These are phyloP conservation scores for Kitagawia praeruptora DNA, from an alignment of 129 eudicot genomes.

Conservation along the genomic window DNA sequence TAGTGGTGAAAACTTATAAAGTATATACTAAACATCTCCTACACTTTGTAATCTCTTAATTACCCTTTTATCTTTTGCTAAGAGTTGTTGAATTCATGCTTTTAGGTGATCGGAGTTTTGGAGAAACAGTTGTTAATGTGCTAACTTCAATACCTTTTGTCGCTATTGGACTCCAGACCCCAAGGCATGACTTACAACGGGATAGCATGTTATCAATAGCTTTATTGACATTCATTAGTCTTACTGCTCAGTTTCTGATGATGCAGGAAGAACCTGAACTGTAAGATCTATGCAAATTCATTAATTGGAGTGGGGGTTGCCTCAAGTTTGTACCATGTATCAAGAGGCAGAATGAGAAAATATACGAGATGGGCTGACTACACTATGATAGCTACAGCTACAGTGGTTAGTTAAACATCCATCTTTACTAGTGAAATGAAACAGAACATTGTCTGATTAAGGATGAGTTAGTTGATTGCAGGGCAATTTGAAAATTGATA, in stretches of 20 bases:
- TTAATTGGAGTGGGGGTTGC: slow-evolving; percentile 94
- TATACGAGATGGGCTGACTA: slow-evolving; percentile 97
- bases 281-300: slow-evolving; percentile 87
- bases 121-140: slow-evolving; percentile 73
- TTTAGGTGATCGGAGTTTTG: slow-evolving; percentile 66
- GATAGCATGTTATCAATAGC: background rate
- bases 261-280: slow-evolving; percentile 78
- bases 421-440: background rate
- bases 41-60: background rate
- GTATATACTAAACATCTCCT: background rate
- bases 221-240: background rate
- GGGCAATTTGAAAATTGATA: background rate
- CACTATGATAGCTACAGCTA: slow-evolving; percentile 94
- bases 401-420: slow-evolving; percentile 51
- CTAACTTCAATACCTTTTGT: slow-evolving; percentile 91
- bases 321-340: slow-evolving; percentile 88
- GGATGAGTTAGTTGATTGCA: background rate
- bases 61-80: slow-evolving; percentile 1
- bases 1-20: background rate
- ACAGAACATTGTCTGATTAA: background rate
- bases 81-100: background rate
- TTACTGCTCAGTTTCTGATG: slow-evolving; percentile 9
- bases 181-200: slow-evolving; percentile 43
- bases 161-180: slow-evolving; percentile 77
- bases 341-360: slow-evolving; percentile 74